Evolutionary conservation across 2,329 filamentous ascomycete genomes (phyloP).

Genomic region (Periconia sp.): DNA sequence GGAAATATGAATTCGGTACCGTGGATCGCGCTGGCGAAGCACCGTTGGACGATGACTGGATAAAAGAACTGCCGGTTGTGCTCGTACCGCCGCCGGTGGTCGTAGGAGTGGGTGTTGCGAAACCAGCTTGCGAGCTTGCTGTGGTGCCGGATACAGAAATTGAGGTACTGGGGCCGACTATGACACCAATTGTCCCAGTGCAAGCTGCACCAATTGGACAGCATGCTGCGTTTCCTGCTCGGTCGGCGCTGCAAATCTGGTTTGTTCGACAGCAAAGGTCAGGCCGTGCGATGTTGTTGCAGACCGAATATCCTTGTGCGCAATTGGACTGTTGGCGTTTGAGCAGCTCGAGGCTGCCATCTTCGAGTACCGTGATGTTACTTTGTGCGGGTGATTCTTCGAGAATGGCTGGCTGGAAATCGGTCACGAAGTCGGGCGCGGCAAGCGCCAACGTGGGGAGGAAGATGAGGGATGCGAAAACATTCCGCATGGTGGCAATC

Average conservation of each 20-base stretch:
- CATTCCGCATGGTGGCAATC: slow-evolving; percentile 30
- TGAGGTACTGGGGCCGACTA: slow-evolving; percentile 7
- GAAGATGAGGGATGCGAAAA: slow-evolving; percentile 26
- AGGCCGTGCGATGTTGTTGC: slow-evolving; percentile 54
- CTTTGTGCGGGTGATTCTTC: slow-evolving; percentile 20
- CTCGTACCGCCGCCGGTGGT: slow-evolving; percentile 15
- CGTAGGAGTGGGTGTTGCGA: slow-evolving; percentile 19
- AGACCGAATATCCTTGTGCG: slow-evolving; percentile 55
- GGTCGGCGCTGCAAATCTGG: slow-evolving; percentile 59
- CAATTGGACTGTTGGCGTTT: slow-evolving; percentile 49
- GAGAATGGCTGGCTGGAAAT: slow-evolving; percentile 33
- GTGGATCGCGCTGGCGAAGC: slow-evolving; percentile 32
- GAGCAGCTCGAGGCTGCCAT: slow-evolving; percentile 26
- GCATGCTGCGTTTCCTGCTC: slow-evolving; percentile 61
- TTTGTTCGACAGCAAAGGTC: slow-evolving; percentile 58
- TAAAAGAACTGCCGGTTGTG: slow-evolving; percentile 20
- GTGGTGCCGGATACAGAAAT: slow-evolving; percentile 13
- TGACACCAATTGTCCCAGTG: slow-evolving; percentile 53
- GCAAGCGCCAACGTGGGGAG: slow-evolving; percentile 32
- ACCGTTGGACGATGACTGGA: slow-evolving; percentile 21
- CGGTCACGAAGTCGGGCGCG: slow-evolving; percentile 27
- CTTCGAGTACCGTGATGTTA: slow-evolving; percentile 28
- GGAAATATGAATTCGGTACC: slow-evolving; percentile 54
- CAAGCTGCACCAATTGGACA: slow-evolving; percentile 61
- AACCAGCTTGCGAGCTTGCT: slow-evolving; percentile 16